These are phyloP conservation scores for Geotrichum europaeum DNA, from an alignment of 1,139 yeast species.

Conservation along the genomic window DNA sequence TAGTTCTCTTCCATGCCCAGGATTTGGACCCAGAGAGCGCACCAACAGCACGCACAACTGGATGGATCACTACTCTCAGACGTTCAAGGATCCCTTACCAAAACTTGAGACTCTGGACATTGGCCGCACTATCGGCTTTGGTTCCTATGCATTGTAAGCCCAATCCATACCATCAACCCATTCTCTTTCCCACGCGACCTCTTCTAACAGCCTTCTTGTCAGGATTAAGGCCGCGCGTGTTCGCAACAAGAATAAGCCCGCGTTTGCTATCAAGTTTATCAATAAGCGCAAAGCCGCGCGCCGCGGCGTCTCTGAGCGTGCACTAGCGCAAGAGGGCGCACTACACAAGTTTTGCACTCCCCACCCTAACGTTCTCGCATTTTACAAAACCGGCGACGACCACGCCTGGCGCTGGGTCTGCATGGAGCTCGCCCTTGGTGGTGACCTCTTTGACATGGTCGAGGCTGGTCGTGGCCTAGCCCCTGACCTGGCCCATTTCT, in stretches of 20 bases:
- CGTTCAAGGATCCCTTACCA: constrained; percentile 7
- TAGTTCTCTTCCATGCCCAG: background rate
- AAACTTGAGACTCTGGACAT: constrained; percentile 2
- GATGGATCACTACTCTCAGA: constrained; percentile 5
- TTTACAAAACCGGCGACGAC: constrained; percentile 48
- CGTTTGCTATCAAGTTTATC: constrained; percentile 52
- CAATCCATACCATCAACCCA: no score
- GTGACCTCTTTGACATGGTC: constrained; percentile 63
- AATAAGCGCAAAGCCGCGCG: constrained; percentile 44
- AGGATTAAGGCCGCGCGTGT: constrained; percentile 14
- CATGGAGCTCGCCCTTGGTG: constrained; percentile 62
- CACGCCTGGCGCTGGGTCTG: constrained; percentile 54
- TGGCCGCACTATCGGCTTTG: constrained; percentile 3
- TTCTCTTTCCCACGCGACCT: background rate
- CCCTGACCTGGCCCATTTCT: constrained; percentile 59
- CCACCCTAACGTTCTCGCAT: constrained; percentile 52
- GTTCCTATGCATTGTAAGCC: constrained; percentile 8
- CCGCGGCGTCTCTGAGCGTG: constrained; percentile 43
- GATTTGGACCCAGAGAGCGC: background rate
- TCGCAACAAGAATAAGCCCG: background rate
- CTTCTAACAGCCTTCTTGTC: background rate
- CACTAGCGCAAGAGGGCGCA: constrained; percentile 46
- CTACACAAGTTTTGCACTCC: constrained; percentile 51
- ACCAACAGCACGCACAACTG: background rate
- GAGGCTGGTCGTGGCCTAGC: constrained; percentile 63